Conservation (phyloP, 495 filamentous ascomycete species). For the Neurospora sp. region DNA sequence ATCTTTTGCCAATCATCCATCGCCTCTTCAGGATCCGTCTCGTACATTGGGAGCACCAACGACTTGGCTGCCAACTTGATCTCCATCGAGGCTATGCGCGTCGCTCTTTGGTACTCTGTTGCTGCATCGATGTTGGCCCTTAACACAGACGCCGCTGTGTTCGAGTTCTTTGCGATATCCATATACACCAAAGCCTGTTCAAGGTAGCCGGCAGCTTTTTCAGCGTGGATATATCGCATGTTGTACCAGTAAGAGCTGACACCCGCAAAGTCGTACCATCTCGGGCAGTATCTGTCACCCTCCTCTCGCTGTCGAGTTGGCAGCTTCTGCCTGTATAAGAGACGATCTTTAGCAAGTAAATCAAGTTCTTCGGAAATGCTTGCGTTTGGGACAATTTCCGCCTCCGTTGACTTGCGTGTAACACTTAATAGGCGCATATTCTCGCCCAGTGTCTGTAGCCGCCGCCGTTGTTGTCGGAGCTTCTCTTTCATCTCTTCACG, state of each 20-base stretch:
- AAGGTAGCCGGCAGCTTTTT: not conserved
- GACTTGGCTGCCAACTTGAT: not conserved
- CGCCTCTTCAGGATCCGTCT: not conserved
- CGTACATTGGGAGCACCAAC: not conserved
- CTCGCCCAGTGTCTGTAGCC: not conserved
- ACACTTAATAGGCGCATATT: not conserved
- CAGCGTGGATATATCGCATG: not conserved
- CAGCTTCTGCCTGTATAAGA: not conserved
- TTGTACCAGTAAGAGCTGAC: not conserved
- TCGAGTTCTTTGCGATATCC: not conserved
- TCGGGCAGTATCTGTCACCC: not conserved
- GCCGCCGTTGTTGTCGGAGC: not conserved
- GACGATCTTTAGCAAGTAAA: not conserved
- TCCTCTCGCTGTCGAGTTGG: not conserved
- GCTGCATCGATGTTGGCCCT: not conserved
- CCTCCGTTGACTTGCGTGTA: not conserved
- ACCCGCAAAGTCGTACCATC: not conserved
- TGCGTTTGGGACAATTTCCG: not conserved
- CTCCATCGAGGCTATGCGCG: not conserved
- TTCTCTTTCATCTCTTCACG: not conserved
- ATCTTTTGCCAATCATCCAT: not conserved
- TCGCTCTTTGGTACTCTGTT: not conserved
- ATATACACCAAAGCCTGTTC: not conserved
- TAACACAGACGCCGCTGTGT: not conserved
- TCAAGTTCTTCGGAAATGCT: not conserved